Evolutionary conservation across 345 rosid species (phyloP).

Genomic region (Camelina hispida): DNA sequence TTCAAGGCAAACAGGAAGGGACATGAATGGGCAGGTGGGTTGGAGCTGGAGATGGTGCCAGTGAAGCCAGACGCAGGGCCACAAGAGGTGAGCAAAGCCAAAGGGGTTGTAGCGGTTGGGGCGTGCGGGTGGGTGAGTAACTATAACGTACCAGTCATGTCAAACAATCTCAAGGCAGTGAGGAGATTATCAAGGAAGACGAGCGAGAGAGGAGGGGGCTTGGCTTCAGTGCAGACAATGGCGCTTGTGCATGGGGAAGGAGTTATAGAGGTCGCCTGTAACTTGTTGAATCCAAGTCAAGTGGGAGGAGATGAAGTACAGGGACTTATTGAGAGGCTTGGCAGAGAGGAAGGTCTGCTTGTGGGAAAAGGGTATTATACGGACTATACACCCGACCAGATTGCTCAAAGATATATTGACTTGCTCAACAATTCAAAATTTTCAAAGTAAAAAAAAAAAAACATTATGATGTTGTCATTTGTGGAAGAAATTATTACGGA

Average conservation of each 20-base stretch:
- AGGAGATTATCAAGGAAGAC: slow-evolving; percentile 64
- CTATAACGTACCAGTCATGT: slow-evolving; percentile 78
- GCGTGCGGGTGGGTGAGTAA: slow-evolving; percentile 83
- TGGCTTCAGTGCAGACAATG: slow-evolving; percentile 88
- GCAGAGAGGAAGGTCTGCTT: slow-evolving; percentile 57
- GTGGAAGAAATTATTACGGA: slow-evolving; percentile 4
- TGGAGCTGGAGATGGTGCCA: slow-evolving; percentile 52
- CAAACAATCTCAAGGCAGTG: slow-evolving; percentile 59
- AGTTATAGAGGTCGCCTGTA: slow-evolving; percentile 84
- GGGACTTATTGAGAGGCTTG: slow-evolving; percentile 69
- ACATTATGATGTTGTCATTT: slow-evolving; percentile 15
- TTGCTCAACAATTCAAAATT: slow-evolving; percentile 25
- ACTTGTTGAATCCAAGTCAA: slow-evolving; percentile 74
- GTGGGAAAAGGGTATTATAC: slow-evolving; percentile 87
- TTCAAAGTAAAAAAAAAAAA: background rate
- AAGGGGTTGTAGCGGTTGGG: slow-evolving; percentile 76
- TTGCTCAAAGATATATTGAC: slow-evolving; percentile 57
- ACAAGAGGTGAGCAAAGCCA: slow-evolving; percentile 51
- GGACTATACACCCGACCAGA: slow-evolving; percentile 66
- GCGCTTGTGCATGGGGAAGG: slow-evolving; percentile 71
- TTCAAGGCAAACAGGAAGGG: slow-evolving; percentile 76
- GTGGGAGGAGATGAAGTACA: slow-evolving; percentile 82
- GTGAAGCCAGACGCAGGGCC: slow-evolving; percentile 80
- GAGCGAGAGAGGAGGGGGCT: slow-evolving; percentile 88
- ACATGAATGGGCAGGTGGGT: slow-evolving; percentile 75